Percentiles rank a stretch among this genome's conserved stretches.
Evolutionary conservation across 2,329 filamentous ascomycete species (phyloP).

Genomic region (Penicillium sp.): DNA sequence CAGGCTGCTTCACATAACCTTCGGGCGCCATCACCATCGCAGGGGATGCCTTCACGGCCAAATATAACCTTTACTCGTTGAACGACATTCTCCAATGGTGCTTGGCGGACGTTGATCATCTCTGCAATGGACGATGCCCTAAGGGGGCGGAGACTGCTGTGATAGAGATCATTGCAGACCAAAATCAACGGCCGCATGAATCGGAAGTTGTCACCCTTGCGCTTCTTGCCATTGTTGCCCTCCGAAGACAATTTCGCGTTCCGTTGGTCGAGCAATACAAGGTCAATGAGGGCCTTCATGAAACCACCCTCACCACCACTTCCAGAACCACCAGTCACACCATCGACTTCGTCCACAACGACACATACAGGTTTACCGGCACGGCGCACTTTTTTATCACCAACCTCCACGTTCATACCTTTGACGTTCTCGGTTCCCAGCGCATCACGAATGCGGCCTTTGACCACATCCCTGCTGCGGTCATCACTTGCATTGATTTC

Average conservation of each 20-base stretch:
- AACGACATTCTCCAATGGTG: conserved; percentile 81
- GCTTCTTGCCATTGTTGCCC: conserved; percentile 42
- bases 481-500: conserved; percentile 99
- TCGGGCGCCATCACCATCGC: conserved; percentile 84
- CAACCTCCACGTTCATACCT: conserved; percentile 53
- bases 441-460: conserved; percentile 84
- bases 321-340: conserved; percentile 78
- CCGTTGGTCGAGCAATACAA: conserved; percentile 82
- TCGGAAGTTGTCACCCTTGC: conserved; percentile 81
- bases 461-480: conserved; percentile 83
- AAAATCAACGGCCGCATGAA: conserved; percentile 85
- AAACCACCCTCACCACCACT: conserved; percentile 86
- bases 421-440: conserved; percentile 93
- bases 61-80: conserved; percentile 79
- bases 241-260: conserved; percentile 55
- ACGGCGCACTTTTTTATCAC: conserved; percentile 59
- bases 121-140: conserved; percentile 84
- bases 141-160: conserved; percentile 79
- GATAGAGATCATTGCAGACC: conserved; percentile 97
- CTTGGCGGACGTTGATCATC: conserved; percentile 87
- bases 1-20: conserved; percentile 65
- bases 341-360: conserved; percentile 94
- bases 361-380: conserved; percentile 86
- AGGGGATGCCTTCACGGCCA: conserved; percentile 81
- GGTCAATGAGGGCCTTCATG: conserved; percentile 88